Evolutionary conservation across 371 early-diverging fungal species (phyloP).

Genomic region (Mortierella sp.): DNA sequence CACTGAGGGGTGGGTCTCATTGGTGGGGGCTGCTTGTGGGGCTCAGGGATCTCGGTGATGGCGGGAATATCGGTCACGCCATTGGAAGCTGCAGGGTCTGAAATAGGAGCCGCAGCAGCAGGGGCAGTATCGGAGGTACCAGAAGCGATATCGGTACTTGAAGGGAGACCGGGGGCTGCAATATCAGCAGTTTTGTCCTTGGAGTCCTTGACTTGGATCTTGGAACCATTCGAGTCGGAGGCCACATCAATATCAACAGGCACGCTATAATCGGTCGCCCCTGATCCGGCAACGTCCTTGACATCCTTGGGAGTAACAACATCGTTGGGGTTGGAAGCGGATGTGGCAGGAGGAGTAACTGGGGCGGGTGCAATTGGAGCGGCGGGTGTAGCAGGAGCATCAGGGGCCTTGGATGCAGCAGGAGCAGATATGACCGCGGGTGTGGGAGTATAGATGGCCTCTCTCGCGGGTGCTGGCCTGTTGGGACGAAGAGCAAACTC

Average conservation of each 20-base stretch:
- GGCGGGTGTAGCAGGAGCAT: background rate
- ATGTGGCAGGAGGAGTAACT: background rate
- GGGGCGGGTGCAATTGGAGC: background rate
- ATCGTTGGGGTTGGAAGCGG: background rate
- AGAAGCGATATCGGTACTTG: background rate
- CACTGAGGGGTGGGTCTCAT: conserved; percentile 4
- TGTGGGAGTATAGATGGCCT: background rate
- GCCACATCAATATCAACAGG: background rate
- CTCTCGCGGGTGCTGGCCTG: conserved; percentile 4
- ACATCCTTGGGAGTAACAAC: background rate
- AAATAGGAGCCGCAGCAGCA: background rate
- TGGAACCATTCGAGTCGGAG: background rate
- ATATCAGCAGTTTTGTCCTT: background rate
- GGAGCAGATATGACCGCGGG: background rate
- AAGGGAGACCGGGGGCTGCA: background rate
- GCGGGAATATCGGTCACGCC: background rate
- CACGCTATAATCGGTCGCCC: background rate
- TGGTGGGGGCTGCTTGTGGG: conserved; percentile 12
- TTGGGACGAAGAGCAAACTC: conserved; percentile 13
- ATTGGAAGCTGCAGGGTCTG: background rate
- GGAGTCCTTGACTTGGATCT: background rate
- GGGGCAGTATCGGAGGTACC: background rate
- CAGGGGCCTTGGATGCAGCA: background rate
- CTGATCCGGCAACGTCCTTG: background rate
- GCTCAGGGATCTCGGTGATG: background rate